Evolutionary conservation across 2,329 filamentous ascomycete species (phyloP).

Genomic region (Sarocladium strictum): DNA sequence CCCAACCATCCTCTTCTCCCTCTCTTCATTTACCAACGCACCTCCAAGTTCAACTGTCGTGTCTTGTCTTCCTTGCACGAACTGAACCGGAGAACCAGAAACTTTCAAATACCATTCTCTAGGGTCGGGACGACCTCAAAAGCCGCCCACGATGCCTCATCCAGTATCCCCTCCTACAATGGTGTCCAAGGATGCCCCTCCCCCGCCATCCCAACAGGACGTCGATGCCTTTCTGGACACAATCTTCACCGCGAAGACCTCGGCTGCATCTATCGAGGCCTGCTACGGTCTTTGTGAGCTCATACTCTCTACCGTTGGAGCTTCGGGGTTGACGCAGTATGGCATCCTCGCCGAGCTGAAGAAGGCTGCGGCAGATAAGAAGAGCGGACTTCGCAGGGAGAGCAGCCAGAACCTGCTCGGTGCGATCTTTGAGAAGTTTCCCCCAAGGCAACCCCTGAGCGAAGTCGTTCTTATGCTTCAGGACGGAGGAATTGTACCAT

Average conservation of each 20-base stretch:
- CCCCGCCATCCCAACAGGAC: constrained; percentile 60
- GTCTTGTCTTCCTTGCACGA: constrained; percentile 6
- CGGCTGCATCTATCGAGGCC: constrained; percentile 61
- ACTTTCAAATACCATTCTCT: neutral
- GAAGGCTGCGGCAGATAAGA: constrained; percentile 87
- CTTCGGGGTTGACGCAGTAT: constrained; percentile 46
- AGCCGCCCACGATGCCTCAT: constrained; percentile 37
- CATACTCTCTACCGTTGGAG: constrained; percentile 48
- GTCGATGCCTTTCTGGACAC: constrained; percentile 58
- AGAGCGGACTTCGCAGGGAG: constrained; percentile 78
- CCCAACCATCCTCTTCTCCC: too few species aligned
- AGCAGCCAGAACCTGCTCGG: constrained; percentile 93
- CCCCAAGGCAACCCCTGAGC: constrained; percentile 66
- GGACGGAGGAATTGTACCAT: constrained; percentile 65
- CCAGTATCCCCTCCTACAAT: constrained; percentile 42
- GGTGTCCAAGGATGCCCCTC: constrained; percentile 41
- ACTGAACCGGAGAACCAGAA: neutral
- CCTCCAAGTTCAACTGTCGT: constrained; percentile 1
- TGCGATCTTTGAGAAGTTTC: constrained; percentile 87
- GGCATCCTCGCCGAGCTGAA: constrained; percentile 50
- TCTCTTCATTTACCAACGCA: neutral
- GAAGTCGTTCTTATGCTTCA: constrained; percentile 80
- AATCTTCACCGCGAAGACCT: constrained; percentile 64
- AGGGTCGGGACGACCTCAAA: constrained; percentile 6
- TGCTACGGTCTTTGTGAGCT: constrained; percentile 56